These are phyloP conservation scores for Cantharellus anzutake DNA, from an alignment of 768 basidiomycete genomes.

Conservation along the genomic window DNA sequence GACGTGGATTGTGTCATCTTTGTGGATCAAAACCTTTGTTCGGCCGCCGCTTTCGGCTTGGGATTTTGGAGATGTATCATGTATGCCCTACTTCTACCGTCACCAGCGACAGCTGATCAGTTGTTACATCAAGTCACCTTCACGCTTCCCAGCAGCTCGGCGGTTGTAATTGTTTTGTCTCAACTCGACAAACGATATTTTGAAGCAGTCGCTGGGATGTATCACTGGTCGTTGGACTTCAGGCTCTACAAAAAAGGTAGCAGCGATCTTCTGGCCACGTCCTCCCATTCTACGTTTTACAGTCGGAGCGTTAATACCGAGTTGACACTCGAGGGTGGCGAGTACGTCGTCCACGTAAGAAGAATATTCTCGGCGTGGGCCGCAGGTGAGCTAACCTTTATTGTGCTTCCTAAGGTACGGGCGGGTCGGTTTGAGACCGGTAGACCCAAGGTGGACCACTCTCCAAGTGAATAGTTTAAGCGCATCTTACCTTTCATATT, in stretches of 20 bases:
- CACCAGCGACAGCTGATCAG: constrained; percentile 14
- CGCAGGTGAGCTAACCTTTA: not conserved
- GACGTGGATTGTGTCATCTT: constrained; percentile 28
- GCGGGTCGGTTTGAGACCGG: not conserved
- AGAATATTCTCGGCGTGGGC: not conserved
- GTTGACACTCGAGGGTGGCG: constrained; percentile 14
- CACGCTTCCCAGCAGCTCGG: constrained; percentile 22
- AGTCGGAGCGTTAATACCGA: constrained; percentile 11
- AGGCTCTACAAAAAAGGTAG: constrained; percentile 30
- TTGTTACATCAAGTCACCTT: constrained; percentile 23
- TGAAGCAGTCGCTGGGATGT: constrained; percentile 25
- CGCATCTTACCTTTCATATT: not conserved
- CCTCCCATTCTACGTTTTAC: constrained; percentile 10
- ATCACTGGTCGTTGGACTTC: constrained; percentile 32
- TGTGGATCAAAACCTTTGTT: constrained; percentile 28
- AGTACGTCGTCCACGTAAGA: constrained; percentile 17
- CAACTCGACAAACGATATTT: constrained; percentile 33
- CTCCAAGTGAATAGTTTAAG: not conserved
- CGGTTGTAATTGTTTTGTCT: constrained; percentile 31
- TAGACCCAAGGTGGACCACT: not conserved
- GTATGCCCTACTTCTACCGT: constrained; percentile 14
- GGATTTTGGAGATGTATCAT: constrained; percentile 36
- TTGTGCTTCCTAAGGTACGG: not conserved
- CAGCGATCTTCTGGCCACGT: constrained; percentile 10
- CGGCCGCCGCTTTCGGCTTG: constrained; percentile 28